Evolutionary conservation across 805 yeast genomes (phyloP).

Genomic region (Pichia phayaonensis): DNA sequence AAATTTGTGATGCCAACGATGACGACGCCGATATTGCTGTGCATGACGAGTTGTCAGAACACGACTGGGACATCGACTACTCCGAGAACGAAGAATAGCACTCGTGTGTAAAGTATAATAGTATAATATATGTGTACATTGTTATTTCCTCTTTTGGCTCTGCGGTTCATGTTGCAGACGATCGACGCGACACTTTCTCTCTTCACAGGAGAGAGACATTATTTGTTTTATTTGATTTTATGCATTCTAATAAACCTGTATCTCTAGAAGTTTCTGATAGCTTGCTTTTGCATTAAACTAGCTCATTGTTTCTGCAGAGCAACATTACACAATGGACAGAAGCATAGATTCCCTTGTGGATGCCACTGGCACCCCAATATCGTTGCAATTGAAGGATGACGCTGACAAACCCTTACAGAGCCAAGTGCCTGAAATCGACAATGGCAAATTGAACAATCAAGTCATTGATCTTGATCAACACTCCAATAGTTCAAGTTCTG

Average conservation of each 20-base stretch:
- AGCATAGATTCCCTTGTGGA: not conserved
- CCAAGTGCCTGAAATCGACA: not conserved
- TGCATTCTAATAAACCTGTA: no score
- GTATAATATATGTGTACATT: no score
- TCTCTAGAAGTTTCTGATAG: no score
- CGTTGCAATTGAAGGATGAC: not conserved
- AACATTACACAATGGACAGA: not conserved
- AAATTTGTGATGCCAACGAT: slow-evolving; percentile 12
- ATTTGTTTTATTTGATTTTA: not conserved
- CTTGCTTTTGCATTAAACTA: not conserved
- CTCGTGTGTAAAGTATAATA: not conserved
- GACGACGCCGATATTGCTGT: slow-evolving; percentile 3
- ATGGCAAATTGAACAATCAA: not conserved
- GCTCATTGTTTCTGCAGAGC: not conserved
- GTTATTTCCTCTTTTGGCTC: no score
- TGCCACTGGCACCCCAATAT: not conserved
- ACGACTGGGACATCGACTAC: slow-evolving; percentile 29
- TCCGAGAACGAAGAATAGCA: slow-evolving; percentile 18
- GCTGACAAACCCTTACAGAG: not conserved
- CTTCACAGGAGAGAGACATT: not conserved
- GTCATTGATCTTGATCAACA: not conserved
- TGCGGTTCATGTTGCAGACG: not conserved
- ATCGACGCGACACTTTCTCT: not conserved
- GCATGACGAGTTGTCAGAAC: slow-evolving; percentile 8
- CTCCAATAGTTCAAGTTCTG: not conserved